These are phyloP conservation scores for Coccomyxa subellipsoidea DNA, from an alignment of 163 green algal species.

Conservation along the genomic window DNA sequence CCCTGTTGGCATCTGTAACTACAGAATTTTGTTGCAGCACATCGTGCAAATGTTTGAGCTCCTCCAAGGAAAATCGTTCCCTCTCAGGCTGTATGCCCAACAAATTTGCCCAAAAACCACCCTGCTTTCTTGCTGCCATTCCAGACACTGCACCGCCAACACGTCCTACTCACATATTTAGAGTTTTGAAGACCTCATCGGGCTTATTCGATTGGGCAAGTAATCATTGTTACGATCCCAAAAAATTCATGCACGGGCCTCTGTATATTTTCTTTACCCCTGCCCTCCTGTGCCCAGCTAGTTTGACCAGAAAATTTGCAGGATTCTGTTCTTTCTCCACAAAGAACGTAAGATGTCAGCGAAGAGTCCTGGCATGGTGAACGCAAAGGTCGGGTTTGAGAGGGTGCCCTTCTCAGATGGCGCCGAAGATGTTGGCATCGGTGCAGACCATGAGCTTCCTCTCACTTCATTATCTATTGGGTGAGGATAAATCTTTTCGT, in stretches of 20 bases:
- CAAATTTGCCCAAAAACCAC: constrained; percentile 35
- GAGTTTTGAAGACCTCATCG: too few species aligned
- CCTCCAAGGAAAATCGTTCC: constrained; percentile 62
- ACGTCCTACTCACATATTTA: too few species aligned
- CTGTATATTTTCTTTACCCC: background rate
- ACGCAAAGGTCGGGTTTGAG: background rate
- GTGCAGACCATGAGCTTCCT: background rate
- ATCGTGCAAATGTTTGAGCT: constrained; percentile 60
- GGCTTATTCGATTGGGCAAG: too few species aligned
- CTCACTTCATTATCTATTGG: background rate
- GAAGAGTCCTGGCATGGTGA: background rate
- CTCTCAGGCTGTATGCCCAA: constrained; percentile 16
- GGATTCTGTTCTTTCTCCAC: background rate
- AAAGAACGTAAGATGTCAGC: background rate
- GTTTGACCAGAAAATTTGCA: too few species aligned
- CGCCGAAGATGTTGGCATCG: background rate
- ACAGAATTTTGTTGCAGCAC: constrained; percentile 12
- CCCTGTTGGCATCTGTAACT: constrained; percentile 65
- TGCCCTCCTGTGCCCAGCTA: background rate
- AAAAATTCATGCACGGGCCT: too few species aligned
- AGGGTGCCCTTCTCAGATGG: background rate
- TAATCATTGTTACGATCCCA: too few species aligned
- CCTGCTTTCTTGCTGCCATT: background rate
- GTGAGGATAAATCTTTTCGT: background rate
- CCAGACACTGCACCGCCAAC: background rate